A percentile compares a stretch with the other conserved stretches of the same genome.
phyloP scores from a whole-genome alignment of 2,329 filamentous ascomycete species.

The Trichoderma atroviride region DNA sequence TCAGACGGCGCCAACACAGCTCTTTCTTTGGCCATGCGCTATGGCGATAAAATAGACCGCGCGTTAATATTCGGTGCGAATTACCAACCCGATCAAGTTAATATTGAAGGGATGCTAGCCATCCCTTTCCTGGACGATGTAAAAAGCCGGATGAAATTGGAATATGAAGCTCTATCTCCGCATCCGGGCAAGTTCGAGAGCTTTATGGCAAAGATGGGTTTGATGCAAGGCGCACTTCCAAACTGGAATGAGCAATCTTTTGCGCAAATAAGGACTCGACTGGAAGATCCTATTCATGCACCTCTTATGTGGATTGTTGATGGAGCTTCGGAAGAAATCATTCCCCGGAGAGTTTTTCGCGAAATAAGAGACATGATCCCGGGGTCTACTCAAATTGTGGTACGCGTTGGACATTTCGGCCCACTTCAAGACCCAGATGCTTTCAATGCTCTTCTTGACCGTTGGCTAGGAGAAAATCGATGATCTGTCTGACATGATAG shows the following conservation, averaged over 20 bases:
- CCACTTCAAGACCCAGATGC: slow-evolving; percentile 1
- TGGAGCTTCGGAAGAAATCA: not conserved
- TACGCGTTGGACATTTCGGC: not conserved
- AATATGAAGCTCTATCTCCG: not conserved
- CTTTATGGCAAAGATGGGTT: not conserved
- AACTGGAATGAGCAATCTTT: slow-evolving; percentile 1
- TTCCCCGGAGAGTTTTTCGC: not conserved
- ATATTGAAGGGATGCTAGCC: not conserved
- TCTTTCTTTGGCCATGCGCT: slow-evolving; percentile 7
- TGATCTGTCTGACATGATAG: too few species aligned
- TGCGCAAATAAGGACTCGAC: not conserved
- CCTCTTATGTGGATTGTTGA: slow-evolving; percentile 1
- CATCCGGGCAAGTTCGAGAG: not conserved
- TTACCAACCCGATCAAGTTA: slow-evolving; percentile 5
- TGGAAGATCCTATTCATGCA: not conserved
- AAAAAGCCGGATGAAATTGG: not conserved
- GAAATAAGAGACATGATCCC: slow-evolving; percentile 1
- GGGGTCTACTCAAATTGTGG: not conserved
- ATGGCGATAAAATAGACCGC: not conserved
- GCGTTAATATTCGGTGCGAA: slow-evolving; percentile 13
- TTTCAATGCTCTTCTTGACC: not conserved
- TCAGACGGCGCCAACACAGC: slow-evolving; percentile 19
- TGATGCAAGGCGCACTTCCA: not conserved
- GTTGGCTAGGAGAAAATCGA: not conserved
- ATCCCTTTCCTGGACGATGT: not conserved